These are phyloP conservation scores for Pythium plurisporium DNA, from an alignment of 352 stramenopile genomes.

Conservation along the genomic window DNA sequence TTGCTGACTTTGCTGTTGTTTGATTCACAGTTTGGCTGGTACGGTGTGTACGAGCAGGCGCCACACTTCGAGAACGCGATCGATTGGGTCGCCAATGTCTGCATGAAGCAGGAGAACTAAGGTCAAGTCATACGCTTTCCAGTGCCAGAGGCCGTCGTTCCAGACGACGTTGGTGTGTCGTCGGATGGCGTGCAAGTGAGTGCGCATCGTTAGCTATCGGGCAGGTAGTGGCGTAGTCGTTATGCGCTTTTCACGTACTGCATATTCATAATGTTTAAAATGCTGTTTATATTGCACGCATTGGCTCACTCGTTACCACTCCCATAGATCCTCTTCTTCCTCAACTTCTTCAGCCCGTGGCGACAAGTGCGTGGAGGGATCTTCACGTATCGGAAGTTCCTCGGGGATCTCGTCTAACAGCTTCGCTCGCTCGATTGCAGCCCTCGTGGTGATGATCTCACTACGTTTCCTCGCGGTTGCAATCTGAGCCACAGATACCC, in stretches of 20 bases:
- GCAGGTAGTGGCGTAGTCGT: constrained; percentile 2
- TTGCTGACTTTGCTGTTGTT: constrained; percentile 5
- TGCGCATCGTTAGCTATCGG: not conserved
- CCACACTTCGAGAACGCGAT: constrained; percentile 41
- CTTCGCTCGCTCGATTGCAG: not conserved
- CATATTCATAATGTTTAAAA: constrained; percentile 4
- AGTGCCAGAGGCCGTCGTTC: not conserved
- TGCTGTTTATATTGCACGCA: not conserved
- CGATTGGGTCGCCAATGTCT: constrained; percentile 42
- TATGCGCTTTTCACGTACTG: not conserved
- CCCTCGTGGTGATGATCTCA: not conserved
- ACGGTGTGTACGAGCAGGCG: constrained; percentile 46
- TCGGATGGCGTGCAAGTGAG: not conserved
- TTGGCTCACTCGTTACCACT: constrained; percentile 20
- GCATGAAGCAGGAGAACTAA: constrained; percentile 22
- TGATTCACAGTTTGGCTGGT: constrained; percentile 39
- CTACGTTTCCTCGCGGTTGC: not conserved
- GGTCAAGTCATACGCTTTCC: not conserved
- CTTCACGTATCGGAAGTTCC: constrained; percentile 16
- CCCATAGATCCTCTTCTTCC: constrained; percentile 33
- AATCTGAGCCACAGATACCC: not conserved
- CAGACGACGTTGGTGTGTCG: not conserved
- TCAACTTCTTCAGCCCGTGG: constrained; percentile 43
- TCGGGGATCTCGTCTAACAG: constrained; percentile 29
- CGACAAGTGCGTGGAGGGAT: constrained; percentile 4